Percentiles rank a stretch among this genome's conserved stretches.
Conservation (phyloP, 441 rosid species). For the Melianthus villosus region DNA sequence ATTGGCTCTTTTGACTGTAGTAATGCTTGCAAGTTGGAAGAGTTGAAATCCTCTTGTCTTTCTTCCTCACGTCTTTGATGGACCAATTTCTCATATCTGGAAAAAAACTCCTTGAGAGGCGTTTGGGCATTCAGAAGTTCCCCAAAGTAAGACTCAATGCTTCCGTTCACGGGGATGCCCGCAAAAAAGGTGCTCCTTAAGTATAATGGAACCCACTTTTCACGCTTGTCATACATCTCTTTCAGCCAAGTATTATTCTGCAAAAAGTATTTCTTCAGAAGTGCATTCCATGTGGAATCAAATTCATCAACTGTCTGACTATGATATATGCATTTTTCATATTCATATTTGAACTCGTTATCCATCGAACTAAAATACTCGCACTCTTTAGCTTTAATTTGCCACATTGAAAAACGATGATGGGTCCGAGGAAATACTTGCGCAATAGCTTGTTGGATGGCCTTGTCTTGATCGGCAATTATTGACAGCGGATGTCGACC, state of each 20-base stretch:
- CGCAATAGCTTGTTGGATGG: constrained; percentile 39
- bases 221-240: constrained; percentile 39
- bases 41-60: too few species aligned
- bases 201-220: constrained; percentile 61
- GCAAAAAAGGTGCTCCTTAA: constrained; percentile 51
- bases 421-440: constrained; percentile 45
- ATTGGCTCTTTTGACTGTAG: too few species aligned
- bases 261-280: constrained; percentile 36
- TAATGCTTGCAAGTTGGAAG: too few species aligned
- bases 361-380: too few species aligned
- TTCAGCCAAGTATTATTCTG: constrained; percentile 45
- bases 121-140: constrained; percentile 44
- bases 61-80: too few species aligned
- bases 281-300: constrained; percentile 34
- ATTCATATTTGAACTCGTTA: constrained; percentile 45
- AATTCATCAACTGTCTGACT: constrained; percentile 47
- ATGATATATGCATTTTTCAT: constrained; percentile 44
- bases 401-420: constrained; percentile 64
- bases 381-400: constrained; percentile 55
- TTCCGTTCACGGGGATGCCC: constrained; percentile 36
- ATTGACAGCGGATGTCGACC: constrained; percentile 34
- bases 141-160: constrained; percentile 36
- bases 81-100: too few species aligned
- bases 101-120: too few species aligned
- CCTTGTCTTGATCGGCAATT: constrained; percentile 54